Conservation (phyloP, 2,329 filamentous ascomycete genomes). For the Boeremia exigua region DNA sequence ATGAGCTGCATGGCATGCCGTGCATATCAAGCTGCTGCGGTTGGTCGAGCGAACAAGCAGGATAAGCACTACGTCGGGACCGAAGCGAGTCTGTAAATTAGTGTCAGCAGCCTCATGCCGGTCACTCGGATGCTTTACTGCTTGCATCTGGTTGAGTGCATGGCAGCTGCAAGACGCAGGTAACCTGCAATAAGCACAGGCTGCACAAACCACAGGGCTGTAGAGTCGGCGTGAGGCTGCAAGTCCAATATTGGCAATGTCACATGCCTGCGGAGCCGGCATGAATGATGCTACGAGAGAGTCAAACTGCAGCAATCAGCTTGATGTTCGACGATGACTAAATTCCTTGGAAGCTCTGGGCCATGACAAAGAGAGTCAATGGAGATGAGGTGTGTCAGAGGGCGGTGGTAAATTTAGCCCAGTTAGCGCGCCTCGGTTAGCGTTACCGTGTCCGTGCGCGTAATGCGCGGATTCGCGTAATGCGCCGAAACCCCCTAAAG, state of each 20-base stretch:
- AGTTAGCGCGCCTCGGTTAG: too few species aligned
- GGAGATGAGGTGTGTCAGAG: not conserved
- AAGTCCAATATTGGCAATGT: not conserved
- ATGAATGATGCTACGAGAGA: not conserved
- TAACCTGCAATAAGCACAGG: not conserved
- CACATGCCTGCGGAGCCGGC: slow-evolving; percentile 1
- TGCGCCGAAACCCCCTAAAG: too few species aligned
- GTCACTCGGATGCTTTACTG: not conserved
- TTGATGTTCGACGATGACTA: not conserved
- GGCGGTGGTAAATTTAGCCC: too few species aligned
- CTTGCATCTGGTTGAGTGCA: not conserved
- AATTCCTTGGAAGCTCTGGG: not conserved
- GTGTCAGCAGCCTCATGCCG: slow-evolving; percentile 7
- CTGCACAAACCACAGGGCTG: not conserved
- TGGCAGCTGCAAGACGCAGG: slow-evolving; percentile 4
- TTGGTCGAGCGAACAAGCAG: not conserved
- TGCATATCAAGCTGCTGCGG: not conserved
- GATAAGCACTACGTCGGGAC: slow-evolving; percentile 11
- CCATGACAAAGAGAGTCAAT: not conserved
- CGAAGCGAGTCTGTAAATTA: not conserved
- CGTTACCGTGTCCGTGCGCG: too few species aligned
- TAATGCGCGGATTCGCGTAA: too few species aligned
- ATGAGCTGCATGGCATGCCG: not conserved
- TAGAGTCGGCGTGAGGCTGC: not conserved
- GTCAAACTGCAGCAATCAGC: not conserved